Evolutionary conservation across 768 basidiomycete species (phyloP), one percentile per base, ranked within the genome.

Genomic region (Calvatia gigantea): DNA sequence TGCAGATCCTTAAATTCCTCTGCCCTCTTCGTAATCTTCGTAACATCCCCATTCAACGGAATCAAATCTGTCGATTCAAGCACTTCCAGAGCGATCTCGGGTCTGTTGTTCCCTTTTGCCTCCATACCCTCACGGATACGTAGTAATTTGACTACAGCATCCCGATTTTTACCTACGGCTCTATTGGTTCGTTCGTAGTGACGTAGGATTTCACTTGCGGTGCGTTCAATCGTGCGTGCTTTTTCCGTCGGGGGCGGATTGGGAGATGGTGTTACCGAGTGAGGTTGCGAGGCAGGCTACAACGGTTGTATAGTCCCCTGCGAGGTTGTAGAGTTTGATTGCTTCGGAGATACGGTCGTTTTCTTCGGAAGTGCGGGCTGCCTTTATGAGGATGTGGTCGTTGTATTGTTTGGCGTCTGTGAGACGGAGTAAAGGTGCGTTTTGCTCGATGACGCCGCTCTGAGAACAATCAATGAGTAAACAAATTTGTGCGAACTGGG

Each of bases 291-390:
- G 86, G 51, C 91, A 91, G 6, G 84, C 78, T 38, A 98, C 83
- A 52, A 98, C 96, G 23, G 91, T 92, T 12, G 81, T 73, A 67
- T 94, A 94, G 60, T 95, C 90, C 31, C 91, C 91, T 1, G 95
- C 95, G 33, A 98, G 84, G 71, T 98, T 95, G 74, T 94, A 98
- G 41, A 99, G 75, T 67, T 94, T 93, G 74, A 98, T 94, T 2
- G 94, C 94, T 67, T 98, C 94, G 1, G 87, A 79, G 35, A 91
- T 78, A 29, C 90, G 87, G 64, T 92, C 86, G 64, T 94, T 94
- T 51, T 88, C 81, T 64, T 92, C 85, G 1, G 89, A 88, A 60
- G 91, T 80, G 28, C 80, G 80, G 0, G 96, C 96, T 0, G 95
- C 92, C 5, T 83, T 83, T 57, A 87, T 74, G 47, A 98, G 87